Evolutionary conservation across 1,284 basidiomycete species (phyloP).

Genomic region (Marasmius fiardii): DNA sequence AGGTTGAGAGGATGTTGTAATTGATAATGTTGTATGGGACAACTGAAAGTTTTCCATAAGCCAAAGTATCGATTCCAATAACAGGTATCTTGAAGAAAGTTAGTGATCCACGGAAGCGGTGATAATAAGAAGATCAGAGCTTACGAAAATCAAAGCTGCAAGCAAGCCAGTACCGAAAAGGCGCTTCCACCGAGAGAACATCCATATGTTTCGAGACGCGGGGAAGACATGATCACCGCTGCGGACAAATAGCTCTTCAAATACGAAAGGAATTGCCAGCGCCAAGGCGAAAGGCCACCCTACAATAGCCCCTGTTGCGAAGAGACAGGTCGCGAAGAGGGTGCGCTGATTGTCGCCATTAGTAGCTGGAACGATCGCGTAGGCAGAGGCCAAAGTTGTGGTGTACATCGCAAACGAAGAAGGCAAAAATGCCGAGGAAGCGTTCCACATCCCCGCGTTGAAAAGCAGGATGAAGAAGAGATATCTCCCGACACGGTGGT

Average conservation of each 20-base stretch:
- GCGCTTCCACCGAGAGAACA: conserved; percentile 57
- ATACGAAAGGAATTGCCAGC: conserved; percentile 83
- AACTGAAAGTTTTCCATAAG: conserved; percentile 78
- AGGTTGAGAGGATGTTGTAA: conserved; percentile 86
- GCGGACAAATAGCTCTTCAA: conserved; percentile 85
- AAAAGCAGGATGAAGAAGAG: conserved; percentile 82
- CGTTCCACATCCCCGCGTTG: conserved; percentile 93
- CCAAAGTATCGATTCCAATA: conserved; percentile 78
- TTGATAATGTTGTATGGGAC: conserved; percentile 92
- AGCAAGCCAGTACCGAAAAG: conserved; percentile 55
- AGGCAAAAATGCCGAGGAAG: conserved; percentile 86
- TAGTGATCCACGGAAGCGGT: background rate
- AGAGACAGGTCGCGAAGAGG: conserved; percentile 62
- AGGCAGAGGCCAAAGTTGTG: conserved; percentile 79
- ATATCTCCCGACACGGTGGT: conserved; percentile 89
- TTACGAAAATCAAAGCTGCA: conserved; percentile 67
- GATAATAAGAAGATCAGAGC: conserved; percentile 24
- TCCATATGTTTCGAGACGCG: conserved; percentile 50
- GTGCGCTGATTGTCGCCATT: conserved; percentile 52
- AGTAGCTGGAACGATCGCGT: conserved; percentile 69
- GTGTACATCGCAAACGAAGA: conserved; percentile 96
- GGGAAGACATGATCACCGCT: conserved; percentile 70
- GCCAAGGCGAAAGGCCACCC: conserved; percentile 96
- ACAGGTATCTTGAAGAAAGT: conserved; percentile 65
- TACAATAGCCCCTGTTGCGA: conserved; percentile 83